Base-by-base conservation (phyloP, 2,329 filamentous ascomycete genomes). In the Chaetomiaceae sp. region DNA sequence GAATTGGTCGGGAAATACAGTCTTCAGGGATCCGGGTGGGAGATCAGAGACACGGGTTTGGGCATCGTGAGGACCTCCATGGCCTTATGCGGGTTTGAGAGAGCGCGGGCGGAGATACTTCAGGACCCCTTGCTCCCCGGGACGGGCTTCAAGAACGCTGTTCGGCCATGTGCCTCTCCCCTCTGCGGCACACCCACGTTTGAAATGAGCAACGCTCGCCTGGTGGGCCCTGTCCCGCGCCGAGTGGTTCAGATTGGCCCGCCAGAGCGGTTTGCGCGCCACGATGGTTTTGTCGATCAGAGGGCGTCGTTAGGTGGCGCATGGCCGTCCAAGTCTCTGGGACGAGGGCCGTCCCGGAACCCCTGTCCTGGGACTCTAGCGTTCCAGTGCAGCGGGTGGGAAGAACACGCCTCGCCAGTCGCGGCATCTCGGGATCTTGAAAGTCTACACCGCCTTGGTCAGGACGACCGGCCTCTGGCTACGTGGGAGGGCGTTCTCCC, bases 211-310 rank as follows among this genome's bases (percentile, higher is more conserved):
- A 61, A 61, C 59, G 54, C 61, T 60, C 59, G 59, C 61, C 59
- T 55, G 59, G 64, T 68, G 68, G 68, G 61, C 61, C 65, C 63
- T 39, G 52, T 47, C 53, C 56, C 55, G 53, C 60, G 59, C 60
- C 59, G 63, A 63, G 60, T 59, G 57, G 56, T 52, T 59, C 56
- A 66, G 62, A 66, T 65, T 68, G 65, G 65, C 59, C 63, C 56
- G 52, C 51, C 54, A 38, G 54, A 55, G 50, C 22, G 53, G 42
- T 61, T 63, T 61, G 61, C 64, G 66, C 66, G 63, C 66, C 67
- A 69, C 65, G 67, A 67, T 66, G 61, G 53, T 59, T 64, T 61
- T 63, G 67, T 65, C 66, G 65, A 67, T 70, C 66, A 59, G 55
- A 62, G 58, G 51, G 54, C 47, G 53, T 58, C 50, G 59, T 44